Base-by-base conservation (phyloP, 1,284 basidiomycete genomes). In the Hypsizygus ulmarius region DNA sequence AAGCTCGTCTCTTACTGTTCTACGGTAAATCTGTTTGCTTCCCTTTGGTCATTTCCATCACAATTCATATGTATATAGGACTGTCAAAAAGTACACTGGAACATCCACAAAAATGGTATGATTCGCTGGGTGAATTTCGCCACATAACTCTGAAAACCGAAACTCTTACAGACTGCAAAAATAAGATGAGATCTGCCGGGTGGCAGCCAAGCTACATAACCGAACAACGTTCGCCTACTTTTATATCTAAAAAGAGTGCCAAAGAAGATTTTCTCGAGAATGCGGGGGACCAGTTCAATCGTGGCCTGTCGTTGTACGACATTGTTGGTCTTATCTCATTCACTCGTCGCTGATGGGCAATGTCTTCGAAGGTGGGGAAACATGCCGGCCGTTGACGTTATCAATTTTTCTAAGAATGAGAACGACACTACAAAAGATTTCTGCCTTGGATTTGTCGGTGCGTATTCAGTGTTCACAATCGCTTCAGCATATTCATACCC, bases 1-100 rank as follows among this genome's bases (percentile, higher is more conserved):
- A 67, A 57, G 48, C 49, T 72, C 2, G 70, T 68, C 5, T 67
- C 66, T 1, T 72, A 73, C 44, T 72, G 70, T 47, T 73, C 70
- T 1, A 64, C 66, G 52, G 65, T 59, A 3, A 34, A 15, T n/a
- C 19, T 25, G 47, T 32, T 34, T 10, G 33, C 10, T 18, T 25
- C 28, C 29, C 30, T 25, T 5, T 42, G 4, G 11, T 33, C 8
- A 3, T 3, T n/a, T n/a, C n/a, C n/a, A n/a, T n/a, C n/a, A n/a
- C n/a, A n/a, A n/a, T n/a, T n/a, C 21, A 25, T 25, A 3, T 7
- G 3, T 25, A 8, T 37, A 3, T 41, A 63, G 59, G 56, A 54
- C 12, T 68, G 66, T 39, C 66, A 68, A 45, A 39, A 33, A 5
- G 40, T n/a, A 3, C 58, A 60, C 33, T 60, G 59, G 59, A 48